phyloP scores from a whole-genome alignment of 1,139 yeast species.

The Ashbya aceris region DNA sequence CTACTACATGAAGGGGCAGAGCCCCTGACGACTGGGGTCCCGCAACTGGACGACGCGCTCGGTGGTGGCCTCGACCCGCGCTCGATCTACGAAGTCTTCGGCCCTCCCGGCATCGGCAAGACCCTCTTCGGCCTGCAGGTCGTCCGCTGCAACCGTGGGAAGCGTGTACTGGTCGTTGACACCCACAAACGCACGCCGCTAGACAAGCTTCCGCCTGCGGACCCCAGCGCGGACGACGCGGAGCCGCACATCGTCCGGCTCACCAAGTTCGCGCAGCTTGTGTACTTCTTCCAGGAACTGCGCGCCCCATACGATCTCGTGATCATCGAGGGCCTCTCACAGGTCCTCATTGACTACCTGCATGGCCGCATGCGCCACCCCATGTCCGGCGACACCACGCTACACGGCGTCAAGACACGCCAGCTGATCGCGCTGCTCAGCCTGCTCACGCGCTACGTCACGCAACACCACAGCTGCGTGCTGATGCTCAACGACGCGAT shows the following conservation, averaged over 20 bases:
- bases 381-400: conserved; percentile 1
- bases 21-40: conserved; percentile 20
- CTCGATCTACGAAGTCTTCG: conserved; percentile 27
- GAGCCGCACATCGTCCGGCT: conserved; percentile 12
- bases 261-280: conserved; percentile 21
- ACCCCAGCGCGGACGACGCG: not conserved
- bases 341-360: conserved; percentile 21
- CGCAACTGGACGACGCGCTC: conserved; percentile 12
- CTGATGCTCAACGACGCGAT: conserved; percentile 25
- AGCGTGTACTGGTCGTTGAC: conserved; percentile 24
- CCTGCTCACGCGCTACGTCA: conserved; percentile 23
- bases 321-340: conserved; percentile 27
- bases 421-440: conserved; percentile 21
- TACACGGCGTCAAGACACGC: conserved; percentile 24
- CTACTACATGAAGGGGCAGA: conserved; percentile 18
- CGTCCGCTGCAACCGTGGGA: conserved; percentile 7
- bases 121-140: conserved; percentile 20
- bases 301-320: conserved; percentile 15
- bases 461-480: conserved; percentile 16
- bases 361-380: conserved; percentile 7
- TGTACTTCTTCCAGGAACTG: conserved; percentile 20
- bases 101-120: conserved; percentile 29
- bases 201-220: not conserved
- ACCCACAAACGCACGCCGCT: conserved; percentile 16
- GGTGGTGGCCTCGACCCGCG: conserved; percentile 20